Percentiles rank a stretch among this genome's conserved stretches.
Conservation (phyloP, 495 filamentous ascomycete species). For the Ramalina intermedia region DNA sequence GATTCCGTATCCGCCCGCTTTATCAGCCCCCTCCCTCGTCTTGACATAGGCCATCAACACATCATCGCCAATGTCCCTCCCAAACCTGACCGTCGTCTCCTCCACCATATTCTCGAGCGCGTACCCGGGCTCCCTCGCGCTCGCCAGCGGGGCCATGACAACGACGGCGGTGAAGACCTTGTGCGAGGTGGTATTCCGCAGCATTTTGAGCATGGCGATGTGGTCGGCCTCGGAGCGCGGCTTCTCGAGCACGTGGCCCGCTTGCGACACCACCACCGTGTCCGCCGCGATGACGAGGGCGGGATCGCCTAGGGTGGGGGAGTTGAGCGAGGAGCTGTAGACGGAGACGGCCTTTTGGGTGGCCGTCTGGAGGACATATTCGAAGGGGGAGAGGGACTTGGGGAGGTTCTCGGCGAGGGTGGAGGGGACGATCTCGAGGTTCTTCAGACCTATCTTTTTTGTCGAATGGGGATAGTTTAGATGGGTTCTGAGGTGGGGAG, state of each 20-base stretch:
- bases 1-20: conserved; percentile 90
- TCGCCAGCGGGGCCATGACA: conserved; percentile 63
- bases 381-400: conserved; percentile 66
- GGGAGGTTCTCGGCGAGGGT: conserved; percentile 66
- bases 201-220: conserved; percentile 59
- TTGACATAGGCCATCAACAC: conserved; percentile 73
- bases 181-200: conserved; percentile 61
- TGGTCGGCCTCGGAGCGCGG: conserved; percentile 69
- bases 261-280: conserved; percentile 69
- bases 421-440: conserved; percentile 74
- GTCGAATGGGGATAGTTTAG: neutral
- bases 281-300: conserved; percentile 82
- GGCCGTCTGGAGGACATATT: conserved; percentile 83
- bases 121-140: conserved; percentile 70
- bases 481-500: neutral
- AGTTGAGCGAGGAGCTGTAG: conserved; percentile 35
- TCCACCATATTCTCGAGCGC: conserved; percentile 65
- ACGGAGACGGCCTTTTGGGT: conserved; percentile 65
- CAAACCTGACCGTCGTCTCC: conserved; percentile 77
- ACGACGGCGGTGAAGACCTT: conserved; percentile 74
- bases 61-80: conserved; percentile 59
- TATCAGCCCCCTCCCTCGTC: conserved; percentile 87
- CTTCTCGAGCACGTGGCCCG: conserved; percentile 76
- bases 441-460: conserved; percentile 50
- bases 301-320: conserved; percentile 48